These are phyloP conservation scores for Colletotrichum incanum DNA, from an alignment of 2,329 filamentous ascomycete species.

Conservation along the genomic window DNA sequence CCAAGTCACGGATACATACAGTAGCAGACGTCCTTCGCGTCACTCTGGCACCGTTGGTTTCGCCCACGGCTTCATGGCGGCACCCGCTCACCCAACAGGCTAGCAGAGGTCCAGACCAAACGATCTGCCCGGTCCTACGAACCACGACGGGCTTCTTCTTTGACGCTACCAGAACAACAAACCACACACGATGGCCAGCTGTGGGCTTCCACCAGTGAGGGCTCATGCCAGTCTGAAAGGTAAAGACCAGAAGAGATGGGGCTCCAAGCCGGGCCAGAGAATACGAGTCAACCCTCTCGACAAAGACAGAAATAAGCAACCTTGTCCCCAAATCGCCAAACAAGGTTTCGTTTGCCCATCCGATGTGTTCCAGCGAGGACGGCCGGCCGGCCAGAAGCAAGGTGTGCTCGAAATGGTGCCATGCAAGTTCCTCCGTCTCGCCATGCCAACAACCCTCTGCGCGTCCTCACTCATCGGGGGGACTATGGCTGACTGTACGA, in stretches of 20 bases:
- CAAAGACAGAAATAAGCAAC: neutral
- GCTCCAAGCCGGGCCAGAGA: neutral
- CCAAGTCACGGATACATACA: neutral
- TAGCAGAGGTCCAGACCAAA: slow-evolving; percentile 9
- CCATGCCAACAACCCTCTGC: neutral
- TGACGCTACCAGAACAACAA: neutral
- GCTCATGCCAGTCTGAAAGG: neutral
- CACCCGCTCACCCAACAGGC: slow-evolving; percentile 9
- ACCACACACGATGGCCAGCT: neutral
- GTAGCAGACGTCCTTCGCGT: slow-evolving; percentile 11
- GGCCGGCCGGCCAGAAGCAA: slow-evolving; percentile 8
- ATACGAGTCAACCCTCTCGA: slow-evolving; percentile 1
- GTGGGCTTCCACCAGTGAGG: neutral
- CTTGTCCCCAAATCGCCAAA: neutral
- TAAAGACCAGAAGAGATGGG: neutral
- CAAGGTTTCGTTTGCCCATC: neutral
- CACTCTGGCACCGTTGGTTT: slow-evolving; percentile 37
- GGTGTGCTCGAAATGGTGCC: neutral
- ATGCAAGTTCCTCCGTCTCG: neutral
- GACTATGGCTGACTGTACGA: neutral
- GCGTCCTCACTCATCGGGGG: neutral
- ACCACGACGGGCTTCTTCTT: slow-evolving; percentile 1
- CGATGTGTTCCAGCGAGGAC: neutral
- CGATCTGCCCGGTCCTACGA: slow-evolving; percentile 2
- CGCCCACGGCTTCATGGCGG: slow-evolving; percentile 37